Evolutionary conservation across 2,329 filamentous ascomycete species (phyloP), one percentile per base, ranked within the genome.

Genomic region (Ophiostoma australiae): DNA sequence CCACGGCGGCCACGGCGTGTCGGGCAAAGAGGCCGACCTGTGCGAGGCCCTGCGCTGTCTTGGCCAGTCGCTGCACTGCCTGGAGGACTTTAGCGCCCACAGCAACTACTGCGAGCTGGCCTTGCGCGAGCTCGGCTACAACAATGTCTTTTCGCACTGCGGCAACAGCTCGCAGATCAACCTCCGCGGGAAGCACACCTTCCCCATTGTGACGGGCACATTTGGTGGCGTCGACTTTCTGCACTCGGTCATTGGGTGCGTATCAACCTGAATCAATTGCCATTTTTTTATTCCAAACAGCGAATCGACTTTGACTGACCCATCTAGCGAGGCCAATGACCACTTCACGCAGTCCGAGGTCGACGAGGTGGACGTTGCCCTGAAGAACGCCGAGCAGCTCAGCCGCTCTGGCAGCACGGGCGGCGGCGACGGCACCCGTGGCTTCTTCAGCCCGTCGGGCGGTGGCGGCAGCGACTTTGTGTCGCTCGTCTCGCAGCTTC

Each of bases 161-260:
- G 92, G 92, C n/a, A 78, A 81, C 2, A 80, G 81, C 10, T 87
- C 91, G 0, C 84, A 91, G 77, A 89, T 93, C 73, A 87, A 87
- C 73, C 77, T 92, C 37, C 84, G 81, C 61, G 91, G 90, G 66
- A 87, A 87, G 73, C 84, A 82, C n/a, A 84, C 93, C 10, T 94
- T 85, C 75, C 91, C 91, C 5, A 82, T 94, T 1, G 89, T 93
- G 31, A 94, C 91, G 1, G 88, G 88, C 13, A 87, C 86, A 0
- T 95, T 95, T 79, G 92, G 92, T 58, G 91, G 88, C 74, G 91
- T 94, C 2, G 92, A 94, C 78, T 95, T 95, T 78, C 82, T 94
- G 74, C 92, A 95, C 78, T 93, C 91, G 1, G 91, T 92, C 39
- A 80, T 88, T 68, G 86, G 78, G 76, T 78, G 69, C 20, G 74